Conservation (phyloP, 164 flowering plant species). For the Umbellularia californica region DNA sequence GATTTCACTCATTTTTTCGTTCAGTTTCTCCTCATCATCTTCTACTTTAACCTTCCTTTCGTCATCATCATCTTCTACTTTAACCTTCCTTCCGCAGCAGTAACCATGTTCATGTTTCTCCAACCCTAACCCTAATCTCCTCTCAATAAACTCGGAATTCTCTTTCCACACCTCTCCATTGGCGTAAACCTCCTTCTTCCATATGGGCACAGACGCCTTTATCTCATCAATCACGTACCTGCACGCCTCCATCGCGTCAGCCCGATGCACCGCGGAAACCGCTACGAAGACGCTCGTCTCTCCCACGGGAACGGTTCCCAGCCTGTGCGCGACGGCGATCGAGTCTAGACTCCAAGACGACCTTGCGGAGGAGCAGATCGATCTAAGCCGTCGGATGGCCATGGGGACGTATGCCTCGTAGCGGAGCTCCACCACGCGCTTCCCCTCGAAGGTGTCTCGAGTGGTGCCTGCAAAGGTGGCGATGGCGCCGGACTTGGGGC, state of each 20-base stretch:
- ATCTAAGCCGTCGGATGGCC: conserved; percentile 63
- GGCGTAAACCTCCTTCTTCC: conserved; percentile 92
- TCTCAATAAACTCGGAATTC: conserved; percentile 73
- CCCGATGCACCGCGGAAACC: conserved; percentile 72
- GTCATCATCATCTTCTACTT: not conserved
- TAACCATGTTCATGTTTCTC: not conserved
- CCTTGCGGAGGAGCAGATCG: conserved; percentile 65
- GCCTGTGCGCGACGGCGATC: conserved; percentile 75
- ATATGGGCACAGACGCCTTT: conserved; percentile 91
- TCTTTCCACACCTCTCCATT: conserved; percentile 98
- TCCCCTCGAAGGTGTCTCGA: conserved; percentile 81
- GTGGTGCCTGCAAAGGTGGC: conserved; percentile 94
- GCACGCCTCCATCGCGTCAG: conserved; percentile 79
- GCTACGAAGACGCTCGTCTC: conserved; percentile 88
- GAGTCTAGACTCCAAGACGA: conserved; percentile 56
- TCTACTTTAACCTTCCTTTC: not conserved
- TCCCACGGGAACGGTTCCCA: conserved; percentile 79
- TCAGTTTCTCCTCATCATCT: too few relatives aligned
- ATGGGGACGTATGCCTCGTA: conserved; percentile 93
- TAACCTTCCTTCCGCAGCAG: conserved; percentile 8
- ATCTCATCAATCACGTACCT: conserved; percentile 82
- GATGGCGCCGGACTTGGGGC: conserved; percentile 75
- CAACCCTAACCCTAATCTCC: conserved; percentile 28
- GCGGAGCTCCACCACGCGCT: conserved; percentile 67
- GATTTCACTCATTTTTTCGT: too few relatives aligned